phyloP scores from a whole-genome alignment of 208 protist species.

The Acanthamoeba rhysodes region DNA sequence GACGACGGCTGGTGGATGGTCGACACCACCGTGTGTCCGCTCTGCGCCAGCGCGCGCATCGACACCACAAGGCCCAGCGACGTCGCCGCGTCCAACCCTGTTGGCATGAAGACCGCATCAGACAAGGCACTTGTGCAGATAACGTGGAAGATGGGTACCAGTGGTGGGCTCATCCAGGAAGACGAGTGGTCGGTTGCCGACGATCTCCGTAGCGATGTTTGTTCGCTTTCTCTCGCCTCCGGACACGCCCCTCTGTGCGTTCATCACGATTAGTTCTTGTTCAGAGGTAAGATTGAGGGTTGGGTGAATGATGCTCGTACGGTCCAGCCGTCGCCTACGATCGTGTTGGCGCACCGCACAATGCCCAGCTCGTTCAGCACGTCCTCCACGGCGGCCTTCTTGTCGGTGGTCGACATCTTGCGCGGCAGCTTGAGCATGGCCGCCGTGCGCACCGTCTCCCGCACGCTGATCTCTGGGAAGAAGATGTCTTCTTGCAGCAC shows the following conservation, averaged over 20 bases:
- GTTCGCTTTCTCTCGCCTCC: conserved; percentile 85
- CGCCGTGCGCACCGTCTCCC: conserved; percentile 71
- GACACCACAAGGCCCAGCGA: conserved; percentile 92
- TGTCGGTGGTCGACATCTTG: neutral
- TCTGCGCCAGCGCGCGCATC: conserved; percentile 89
- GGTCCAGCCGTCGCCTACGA: conserved; percentile 41
- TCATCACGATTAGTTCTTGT: too few relatives aligned
- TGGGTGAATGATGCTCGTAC: neutral
- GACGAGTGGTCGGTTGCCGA: conserved; percentile 78
- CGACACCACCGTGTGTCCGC: conserved; percentile 91
- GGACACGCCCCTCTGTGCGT: conserved; percentile 67
- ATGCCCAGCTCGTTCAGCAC: conserved; percentile 71
- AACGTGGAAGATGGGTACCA: neutral
- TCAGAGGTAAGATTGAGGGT: neutral
- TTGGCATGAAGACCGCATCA: too few relatives aligned
- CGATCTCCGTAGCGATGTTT: conserved; percentile 85
- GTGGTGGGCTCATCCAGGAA: conserved; percentile 85
- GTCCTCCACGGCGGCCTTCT: neutral
- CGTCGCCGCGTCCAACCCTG: conserved; percentile 92
- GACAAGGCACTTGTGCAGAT: too few relatives aligned
- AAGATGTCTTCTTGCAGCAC: conserved; percentile 81
- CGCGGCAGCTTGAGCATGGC: conserved; percentile 74
- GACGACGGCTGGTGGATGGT: conserved; percentile 96
- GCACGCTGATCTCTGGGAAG: conserved; percentile 75
- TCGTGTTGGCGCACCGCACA: neutral